Conservation (phyloP, 1,284 basidiomycete species). For the Farysia itapuensis region DNA sequence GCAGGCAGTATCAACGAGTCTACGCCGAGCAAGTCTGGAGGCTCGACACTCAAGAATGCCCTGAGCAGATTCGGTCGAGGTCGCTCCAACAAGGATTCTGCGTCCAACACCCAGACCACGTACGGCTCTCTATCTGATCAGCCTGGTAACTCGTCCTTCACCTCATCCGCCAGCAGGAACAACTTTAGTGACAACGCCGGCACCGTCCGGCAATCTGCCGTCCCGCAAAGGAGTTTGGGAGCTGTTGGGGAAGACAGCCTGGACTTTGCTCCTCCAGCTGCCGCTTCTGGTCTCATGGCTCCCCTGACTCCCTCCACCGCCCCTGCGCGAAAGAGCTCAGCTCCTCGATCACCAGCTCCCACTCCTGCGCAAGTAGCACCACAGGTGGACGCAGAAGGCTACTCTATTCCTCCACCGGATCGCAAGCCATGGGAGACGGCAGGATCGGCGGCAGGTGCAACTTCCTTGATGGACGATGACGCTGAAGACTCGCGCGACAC, state of each 20-base stretch:
- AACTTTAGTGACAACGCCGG: not conserved
- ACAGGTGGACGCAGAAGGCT: constrained; percentile 64
- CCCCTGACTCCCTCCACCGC: constrained; percentile 35
- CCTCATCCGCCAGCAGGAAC: constrained; percentile 1
- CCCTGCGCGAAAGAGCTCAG: constrained; percentile 8
- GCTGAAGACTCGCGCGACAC: constrained; percentile 29
- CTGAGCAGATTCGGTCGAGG: constrained; percentile 44
- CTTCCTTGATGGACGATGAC: constrained; percentile 58
- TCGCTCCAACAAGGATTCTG: constrained; percentile 32
- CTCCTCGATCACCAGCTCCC: not conserved
- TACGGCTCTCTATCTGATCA: constrained; percentile 41
- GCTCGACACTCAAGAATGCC: constrained; percentile 44
- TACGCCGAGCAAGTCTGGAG: constrained; percentile 29
- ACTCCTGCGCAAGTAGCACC: constrained; percentile 13
- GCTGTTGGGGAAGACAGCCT: constrained; percentile 25
- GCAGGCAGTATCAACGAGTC: constrained; percentile 8
- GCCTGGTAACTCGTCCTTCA: constrained; percentile 24
- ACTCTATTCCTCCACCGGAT: constrained; percentile 64
- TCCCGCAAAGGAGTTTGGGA: not conserved
- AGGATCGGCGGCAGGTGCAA: constrained; percentile 4
- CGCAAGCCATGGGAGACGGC: constrained; percentile 62
- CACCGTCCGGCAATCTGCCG: constrained; percentile 15
- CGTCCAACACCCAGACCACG: constrained; percentile 23
- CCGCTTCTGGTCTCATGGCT: constrained; percentile 39
- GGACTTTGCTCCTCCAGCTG: constrained; percentile 21